Conservation (phyloP, 1,284 basidiomycete species). For the Blastosporella zonata region DNA sequence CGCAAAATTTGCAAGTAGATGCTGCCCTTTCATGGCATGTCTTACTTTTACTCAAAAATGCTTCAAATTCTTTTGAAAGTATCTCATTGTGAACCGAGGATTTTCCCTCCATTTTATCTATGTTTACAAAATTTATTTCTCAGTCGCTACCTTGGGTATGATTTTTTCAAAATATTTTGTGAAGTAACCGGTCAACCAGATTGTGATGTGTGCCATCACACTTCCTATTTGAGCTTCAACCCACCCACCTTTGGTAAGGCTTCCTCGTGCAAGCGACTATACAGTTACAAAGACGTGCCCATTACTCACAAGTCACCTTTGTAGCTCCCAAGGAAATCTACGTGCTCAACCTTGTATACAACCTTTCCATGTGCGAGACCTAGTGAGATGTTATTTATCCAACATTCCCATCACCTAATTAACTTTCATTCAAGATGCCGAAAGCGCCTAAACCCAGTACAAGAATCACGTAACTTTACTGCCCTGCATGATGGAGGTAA, state of each 20-base stretch:
- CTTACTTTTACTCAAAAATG: conserved; percentile 1
- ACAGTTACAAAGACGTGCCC: neutral
- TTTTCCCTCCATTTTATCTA: neutral
- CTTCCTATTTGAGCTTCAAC: neutral
- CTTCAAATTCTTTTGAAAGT: neutral
- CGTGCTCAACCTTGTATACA: neutral
- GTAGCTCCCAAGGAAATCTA: neutral
- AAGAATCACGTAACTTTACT: neutral
- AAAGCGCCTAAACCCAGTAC: neutral
- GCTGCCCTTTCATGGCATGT: neutral
- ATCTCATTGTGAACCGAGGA: neutral
- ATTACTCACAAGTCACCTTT: neutral
- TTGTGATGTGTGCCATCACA: neutral
- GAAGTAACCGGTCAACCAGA: neutral
- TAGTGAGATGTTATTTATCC: no score
- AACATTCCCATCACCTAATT: neutral
- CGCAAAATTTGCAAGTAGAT: neutral
- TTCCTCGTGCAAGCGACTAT: neutral
- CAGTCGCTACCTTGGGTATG: neutral
- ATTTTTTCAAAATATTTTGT: conserved; percentile 1
- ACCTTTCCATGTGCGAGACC: no score
- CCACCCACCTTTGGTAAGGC: neutral
- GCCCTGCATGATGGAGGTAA: no score
- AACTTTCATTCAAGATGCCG: neutral
- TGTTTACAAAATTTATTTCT: neutral